phyloP scores from a whole-genome alignment of 2,329 filamentous ascomycete genomes.

The Ophiostoma perfectum region DNA sequence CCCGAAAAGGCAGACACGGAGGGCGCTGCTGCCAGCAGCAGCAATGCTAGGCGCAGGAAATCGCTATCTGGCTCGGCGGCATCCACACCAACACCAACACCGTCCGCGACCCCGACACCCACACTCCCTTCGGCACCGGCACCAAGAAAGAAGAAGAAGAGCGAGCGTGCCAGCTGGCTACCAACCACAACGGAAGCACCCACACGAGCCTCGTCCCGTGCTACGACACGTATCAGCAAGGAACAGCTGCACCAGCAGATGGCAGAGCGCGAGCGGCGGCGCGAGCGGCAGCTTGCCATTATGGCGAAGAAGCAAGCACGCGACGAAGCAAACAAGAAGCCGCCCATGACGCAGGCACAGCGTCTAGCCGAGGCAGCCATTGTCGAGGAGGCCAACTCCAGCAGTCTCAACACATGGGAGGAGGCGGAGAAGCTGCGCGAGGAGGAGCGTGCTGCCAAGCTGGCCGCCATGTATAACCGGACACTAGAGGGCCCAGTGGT shows the following conservation, averaged over 20 bases:
- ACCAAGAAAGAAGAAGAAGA: constrained; percentile 57
- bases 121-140: constrained; percentile 35
- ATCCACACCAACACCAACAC: constrained; percentile 28
- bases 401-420: constrained; percentile 90
- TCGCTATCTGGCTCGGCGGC: constrained; percentile 29
- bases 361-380: constrained; percentile 74
- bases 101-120: constrained; percentile 34
- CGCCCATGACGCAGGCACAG: constrained; percentile 80
- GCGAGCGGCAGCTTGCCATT: constrained; percentile 62
- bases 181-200: constrained; percentile 51
- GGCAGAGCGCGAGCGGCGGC: constrained; percentile 64
- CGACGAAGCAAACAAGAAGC: constrained; percentile 68
- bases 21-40: constrained; percentile 22
- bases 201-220: constrained; percentile 53
- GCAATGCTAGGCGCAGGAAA: constrained; percentile 28
- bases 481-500: constrained; percentile 84
- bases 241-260: constrained; percentile 64
- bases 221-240: constrained; percentile 55
- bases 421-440: constrained; percentile 84
- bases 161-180: constrained; percentile 55
- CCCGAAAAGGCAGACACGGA: constrained; percentile 34
- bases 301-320: constrained; percentile 65
- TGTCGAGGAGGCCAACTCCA: constrained; percentile 80
- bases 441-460: constrained; percentile 72
- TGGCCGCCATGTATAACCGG: constrained; percentile 82